Conservation (phyloP, 176 grass and related monocot genomes). For the Carex scoparia region DNA sequence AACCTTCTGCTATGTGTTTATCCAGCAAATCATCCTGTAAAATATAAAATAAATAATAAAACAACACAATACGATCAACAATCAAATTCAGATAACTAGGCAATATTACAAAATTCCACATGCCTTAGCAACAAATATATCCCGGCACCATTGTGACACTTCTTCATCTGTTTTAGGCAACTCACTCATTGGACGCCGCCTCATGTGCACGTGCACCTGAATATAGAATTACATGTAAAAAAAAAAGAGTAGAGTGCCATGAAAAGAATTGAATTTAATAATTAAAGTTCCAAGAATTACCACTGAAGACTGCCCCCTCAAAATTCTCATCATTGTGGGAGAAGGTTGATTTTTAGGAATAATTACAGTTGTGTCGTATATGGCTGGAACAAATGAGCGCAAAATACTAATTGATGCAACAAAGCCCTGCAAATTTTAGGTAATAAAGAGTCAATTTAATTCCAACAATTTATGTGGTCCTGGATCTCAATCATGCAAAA, state of each 20-base stretch:
- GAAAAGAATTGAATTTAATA: background rate
- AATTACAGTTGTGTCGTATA: conserved; percentile 85
- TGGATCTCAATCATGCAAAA: background rate
- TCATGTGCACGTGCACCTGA: conserved; percentile 86
- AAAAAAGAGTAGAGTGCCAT: background rate
- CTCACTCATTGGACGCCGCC: conserved; percentile 64
- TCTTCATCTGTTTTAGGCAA: conserved; percentile 67
- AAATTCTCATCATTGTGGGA: conserved; percentile 85
- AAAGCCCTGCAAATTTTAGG: conserved; percentile 63
- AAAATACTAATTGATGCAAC: conserved; percentile 85
- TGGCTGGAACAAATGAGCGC: conserved; percentile 85
- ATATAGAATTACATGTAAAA: background rate
- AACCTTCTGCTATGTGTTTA: conserved; percentile 59
- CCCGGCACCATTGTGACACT: conserved; percentile 78
- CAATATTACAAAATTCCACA: background rate
- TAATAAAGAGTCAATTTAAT: background rate
- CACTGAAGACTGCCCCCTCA: conserved; percentile 80
- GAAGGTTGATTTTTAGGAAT: conserved; percentile 81
- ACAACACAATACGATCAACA: background rate
- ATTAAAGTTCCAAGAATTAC: conserved; percentile 37
- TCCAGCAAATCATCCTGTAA: conserved; percentile 74
- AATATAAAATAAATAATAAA: conserved; percentile 4
- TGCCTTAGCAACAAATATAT: conserved; percentile 80
- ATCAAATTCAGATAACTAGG: background rate
- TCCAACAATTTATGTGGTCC: background rate